These are phyloP conservation scores for Barbatosphaeria neglecta DNA, from an alignment of 495 filamentous ascomycete species.

Conservation along the genomic window DNA sequence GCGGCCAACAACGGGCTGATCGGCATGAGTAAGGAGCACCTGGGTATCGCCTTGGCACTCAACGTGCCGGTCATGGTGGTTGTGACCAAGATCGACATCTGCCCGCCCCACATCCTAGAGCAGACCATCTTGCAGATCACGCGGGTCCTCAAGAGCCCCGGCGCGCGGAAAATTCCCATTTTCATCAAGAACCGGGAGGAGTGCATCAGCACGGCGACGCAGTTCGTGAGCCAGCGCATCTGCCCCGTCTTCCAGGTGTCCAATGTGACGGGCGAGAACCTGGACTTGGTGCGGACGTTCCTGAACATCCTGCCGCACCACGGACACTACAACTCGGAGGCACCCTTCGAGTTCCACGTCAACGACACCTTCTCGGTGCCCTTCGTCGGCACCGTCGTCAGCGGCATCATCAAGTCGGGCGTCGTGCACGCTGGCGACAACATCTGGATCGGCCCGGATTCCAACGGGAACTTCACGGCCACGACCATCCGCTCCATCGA, in stretches of 20 bases:
- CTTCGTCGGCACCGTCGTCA: slow-evolving; percentile 92
- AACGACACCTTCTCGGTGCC: slow-evolving; percentile 99
- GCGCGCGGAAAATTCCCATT: slow-evolving; percentile 92
- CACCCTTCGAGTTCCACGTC: slow-evolving; percentile 87
- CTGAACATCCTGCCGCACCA: slow-evolving; percentile 93
- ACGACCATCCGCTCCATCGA: slow-evolving; percentile 90
- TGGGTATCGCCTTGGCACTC: slow-evolving; percentile 86
- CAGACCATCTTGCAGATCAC: slow-evolving; percentile 88
- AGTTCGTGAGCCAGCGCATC: slow-evolving; percentile 90
- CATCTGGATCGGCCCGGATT: slow-evolving; percentile 84
- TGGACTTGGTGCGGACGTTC: slow-evolving; percentile 73
- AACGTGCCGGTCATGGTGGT: slow-evolving; percentile 98
- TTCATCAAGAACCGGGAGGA: slow-evolving; percentile 87
- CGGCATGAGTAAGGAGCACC: slow-evolving; percentile 96
- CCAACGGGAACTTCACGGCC: slow-evolving; percentile 79
- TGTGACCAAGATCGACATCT: slow-evolving; percentile 98
- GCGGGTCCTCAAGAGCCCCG: slow-evolving; percentile 85
- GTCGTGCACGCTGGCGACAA: slow-evolving; percentile 85
- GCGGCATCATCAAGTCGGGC: slow-evolving; percentile 79
- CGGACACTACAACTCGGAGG: slow-evolving; percentile 79
- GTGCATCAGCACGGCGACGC: slow-evolving; percentile 87
- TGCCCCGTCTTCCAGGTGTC: slow-evolving; percentile 97
- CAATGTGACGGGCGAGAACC: slow-evolving; percentile 85
- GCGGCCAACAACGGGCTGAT: slow-evolving; percentile 95
- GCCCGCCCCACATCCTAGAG: slow-evolving; percentile 87